A percentile compares a stretch with the other conserved stretches of the same genome.
Conservation (phyloP, 192 early-diverging fungal species). For the Coemansia sp. region DNA sequence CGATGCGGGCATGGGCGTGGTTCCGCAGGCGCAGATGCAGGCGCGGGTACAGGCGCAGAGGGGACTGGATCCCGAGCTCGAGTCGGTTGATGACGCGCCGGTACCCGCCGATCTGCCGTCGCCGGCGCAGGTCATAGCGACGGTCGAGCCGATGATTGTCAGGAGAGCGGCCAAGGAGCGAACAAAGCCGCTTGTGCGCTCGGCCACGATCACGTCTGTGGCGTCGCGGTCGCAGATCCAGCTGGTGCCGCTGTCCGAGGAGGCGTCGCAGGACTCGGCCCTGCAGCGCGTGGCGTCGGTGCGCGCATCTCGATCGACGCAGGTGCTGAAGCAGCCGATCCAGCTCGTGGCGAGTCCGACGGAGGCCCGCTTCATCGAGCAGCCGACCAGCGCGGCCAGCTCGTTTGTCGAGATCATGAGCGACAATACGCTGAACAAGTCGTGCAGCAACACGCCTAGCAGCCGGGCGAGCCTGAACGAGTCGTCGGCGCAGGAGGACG, state of each 20-base stretch:
- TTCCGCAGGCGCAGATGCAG: no score
- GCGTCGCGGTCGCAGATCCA: slow-evolving; percentile 6
- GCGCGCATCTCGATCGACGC: not conserved
- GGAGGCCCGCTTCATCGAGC: not conserved
- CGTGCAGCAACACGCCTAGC: not conserved
- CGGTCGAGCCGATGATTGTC: not conserved
- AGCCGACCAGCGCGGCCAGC: slow-evolving; percentile 11
- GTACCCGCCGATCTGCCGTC: slow-evolving; percentile 2
- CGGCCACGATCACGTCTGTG: not conserved
- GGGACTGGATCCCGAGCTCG: not conserved
- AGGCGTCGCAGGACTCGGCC: not conserved
- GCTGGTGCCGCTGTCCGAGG: not conserved
- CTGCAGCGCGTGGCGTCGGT: not conserved
- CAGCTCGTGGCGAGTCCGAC: not conserved
- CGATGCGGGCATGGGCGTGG: not conserved
- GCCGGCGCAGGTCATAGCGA: not conserved
- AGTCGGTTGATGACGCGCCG: not conserved
- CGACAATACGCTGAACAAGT: not conserved
- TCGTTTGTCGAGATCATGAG: slow-evolving; percentile 43
- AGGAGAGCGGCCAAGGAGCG: not conserved
- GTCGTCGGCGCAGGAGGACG: not conserved
- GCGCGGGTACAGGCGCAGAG: not conserved
- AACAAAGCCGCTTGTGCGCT: not conserved
- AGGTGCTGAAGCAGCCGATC: not conserved
- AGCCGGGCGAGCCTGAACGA: not conserved